Evolutionary conservation across 164 flowering plant genomes (phyloP), one percentile per base, ranked within the genome.

Genomic region (Umbellularia californica): DNA sequence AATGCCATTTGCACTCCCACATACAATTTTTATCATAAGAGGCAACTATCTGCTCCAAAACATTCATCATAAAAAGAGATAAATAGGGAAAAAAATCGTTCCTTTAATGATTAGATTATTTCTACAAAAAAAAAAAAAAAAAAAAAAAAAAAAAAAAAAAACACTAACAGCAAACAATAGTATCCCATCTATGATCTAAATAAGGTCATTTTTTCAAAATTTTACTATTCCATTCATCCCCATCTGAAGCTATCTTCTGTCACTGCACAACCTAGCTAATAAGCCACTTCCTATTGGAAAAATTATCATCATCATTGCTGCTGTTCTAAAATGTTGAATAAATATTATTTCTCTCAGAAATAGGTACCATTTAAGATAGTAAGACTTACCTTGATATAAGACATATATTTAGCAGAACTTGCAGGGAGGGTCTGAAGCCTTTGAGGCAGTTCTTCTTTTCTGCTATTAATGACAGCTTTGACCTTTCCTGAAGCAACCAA

Each of bases 391-490:
- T 89, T 92, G 74, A 92, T 15, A 80, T 87, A 91, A 25, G 98
- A 89, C 98, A 91, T 93, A 70, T 89, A 93, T 77, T 85, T 87
- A 64, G 89, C 79, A 74, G 87, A 89, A 78, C 89, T 93, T 76
- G 73, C 77, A 70, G 74, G 81, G 66, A 78, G 79, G 67, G 80
- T 74, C 74, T 75, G 82, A 66, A 68, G 80, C 79, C 80, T 86
- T 10, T 73, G 87, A 30, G 81, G 66, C 68, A 78, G 85, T 72
- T 88, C 87, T 72, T 82, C 87, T 73, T 81, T 88, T 27, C 65
- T 77, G 6, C 75, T 55, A 77, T 69, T 80, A 50, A 75, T 60
- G 66, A 67, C 77, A 64, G 52, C 78, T 70, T 81, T 82, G 22
- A 41, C 72, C 70, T 77, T 81, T 71, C 77, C 83, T 10, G 85